Evolutionary conservation across 192 early-diverging fungal species (phyloP), one percentile per base, ranked within the genome.

Genomic region (Backusella morwellensis): DNA sequence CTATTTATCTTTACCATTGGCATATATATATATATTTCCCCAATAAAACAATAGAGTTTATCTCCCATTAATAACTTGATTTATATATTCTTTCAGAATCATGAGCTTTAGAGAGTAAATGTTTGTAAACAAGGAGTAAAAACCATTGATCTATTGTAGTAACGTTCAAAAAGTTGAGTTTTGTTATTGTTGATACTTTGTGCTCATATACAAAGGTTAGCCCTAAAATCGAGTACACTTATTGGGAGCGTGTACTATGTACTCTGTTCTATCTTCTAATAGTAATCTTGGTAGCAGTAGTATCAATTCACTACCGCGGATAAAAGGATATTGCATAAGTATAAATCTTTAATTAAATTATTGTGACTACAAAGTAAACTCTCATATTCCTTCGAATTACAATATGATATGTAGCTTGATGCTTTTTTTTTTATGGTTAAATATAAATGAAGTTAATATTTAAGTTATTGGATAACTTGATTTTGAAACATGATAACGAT

Each of bases 1-100:
- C 19, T 50, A n/a, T 17, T 17, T 12, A 74, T n/a, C 70, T 79
- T 34, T 79, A 54, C 47, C 68, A 79, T 38, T 36, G 44, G 21
- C 38, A 40, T 40, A 40, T 40, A 11, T 11, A 11, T 40, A 32
- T 78, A 74, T 40, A 11, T 26, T 34, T 14, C 2, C 11, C 38
- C 52, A 6, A 21, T 44, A 15, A 35, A 66, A 12, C 9, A 68
- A 35, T 40, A 17, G 68, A 17, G 21, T 38, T 36, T 19, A 19
- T 50, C 1, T 6, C 6, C 0, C 17, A 50, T 50, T 50, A 6
- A 50, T 1, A 7, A 6, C 19, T 19, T 19, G 17, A n/a, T n/a
- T 4, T 50, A 19, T 50, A 50, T 19, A 50, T 50, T 50, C n/a
- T 6, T 50, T n/a, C 42, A 50, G 6, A 50, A 19, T n/a, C 6